These are phyloP conservation scores for Bombardia bombarda DNA, from an alignment of 495 filamentous ascomycete species.

Conservation along the genomic window DNA sequence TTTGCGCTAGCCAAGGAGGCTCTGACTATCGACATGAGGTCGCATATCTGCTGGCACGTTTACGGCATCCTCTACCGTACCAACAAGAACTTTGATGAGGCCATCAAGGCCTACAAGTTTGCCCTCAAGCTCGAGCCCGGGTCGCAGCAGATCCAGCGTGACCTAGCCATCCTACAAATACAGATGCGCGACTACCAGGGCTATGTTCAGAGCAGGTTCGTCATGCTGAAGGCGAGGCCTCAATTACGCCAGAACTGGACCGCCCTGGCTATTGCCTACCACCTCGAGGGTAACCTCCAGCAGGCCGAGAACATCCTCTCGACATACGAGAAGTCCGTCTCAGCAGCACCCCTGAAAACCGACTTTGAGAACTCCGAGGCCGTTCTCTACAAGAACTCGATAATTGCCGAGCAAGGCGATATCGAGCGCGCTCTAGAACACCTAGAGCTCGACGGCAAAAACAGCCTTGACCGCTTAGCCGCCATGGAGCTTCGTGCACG, in stretches of 20 bases:
- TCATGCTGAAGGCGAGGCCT: conserved; percentile 78
- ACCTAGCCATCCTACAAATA: conserved; percentile 85
- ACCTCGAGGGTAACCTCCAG: conserved; percentile 72
- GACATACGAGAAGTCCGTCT: conserved; percentile 88
- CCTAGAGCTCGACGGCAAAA: conserved; percentile 65
- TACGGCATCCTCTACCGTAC: conserved; percentile 92
- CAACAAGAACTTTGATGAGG: conserved; percentile 95
- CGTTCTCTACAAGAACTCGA: conserved; percentile 86
- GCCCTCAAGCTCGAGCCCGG: conserved; percentile 88
- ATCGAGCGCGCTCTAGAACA: conserved; percentile 76
- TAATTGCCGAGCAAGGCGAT: conserved; percentile 84
- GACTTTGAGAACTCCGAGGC: conserved; percentile 95
- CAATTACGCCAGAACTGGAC: conserved; percentile 89
- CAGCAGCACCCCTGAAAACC: conserved; percentile 59
- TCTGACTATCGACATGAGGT: conserved; percentile 91
- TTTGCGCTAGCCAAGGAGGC: conserved; percentile 88
- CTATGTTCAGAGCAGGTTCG: conserved; percentile 75
- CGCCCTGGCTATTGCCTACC: conserved; percentile 83
- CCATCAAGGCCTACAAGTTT: conserved; percentile 97
- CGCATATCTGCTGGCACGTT: conserved; percentile 98
- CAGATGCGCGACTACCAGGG: conserved; percentile 96
- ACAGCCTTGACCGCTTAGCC: conserved; percentile 76
- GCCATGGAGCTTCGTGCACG: conserved; percentile 82
- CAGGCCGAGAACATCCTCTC: conserved; percentile 87
- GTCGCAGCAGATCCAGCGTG: conserved; percentile 85